Conservation (phyloP, 331 rosid genomes). For the Stylosanthes scabra region DNA sequence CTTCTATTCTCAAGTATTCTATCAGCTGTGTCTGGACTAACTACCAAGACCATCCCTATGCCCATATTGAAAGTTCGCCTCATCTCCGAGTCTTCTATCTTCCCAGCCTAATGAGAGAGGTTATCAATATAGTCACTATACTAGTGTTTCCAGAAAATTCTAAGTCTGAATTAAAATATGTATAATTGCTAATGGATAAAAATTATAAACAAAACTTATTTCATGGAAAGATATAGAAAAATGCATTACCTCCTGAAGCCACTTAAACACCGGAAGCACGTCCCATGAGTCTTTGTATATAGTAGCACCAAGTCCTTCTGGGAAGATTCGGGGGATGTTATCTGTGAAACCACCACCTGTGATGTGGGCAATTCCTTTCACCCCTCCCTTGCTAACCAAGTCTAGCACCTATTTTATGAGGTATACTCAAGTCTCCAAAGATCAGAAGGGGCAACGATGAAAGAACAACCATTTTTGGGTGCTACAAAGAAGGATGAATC, state of each 20-base stretch:
- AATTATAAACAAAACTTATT: not conserved
- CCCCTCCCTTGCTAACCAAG: slow-evolving; percentile 76
- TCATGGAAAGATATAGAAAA: not conserved
- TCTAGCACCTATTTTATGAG: slow-evolving; percentile 70
- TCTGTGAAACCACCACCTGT: slow-evolving; percentile 98
- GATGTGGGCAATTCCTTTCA: slow-evolving; percentile 87
- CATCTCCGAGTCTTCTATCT: slow-evolving; percentile 82
- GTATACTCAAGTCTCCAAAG: not conserved
- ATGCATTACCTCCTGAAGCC: slow-evolving; percentile 89
- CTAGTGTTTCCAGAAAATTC: slow-evolving; percentile 10
- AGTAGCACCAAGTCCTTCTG: slow-evolving; percentile 79
- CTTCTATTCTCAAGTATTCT: slow-evolving; percentile 54
- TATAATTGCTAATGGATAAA: not conserved
- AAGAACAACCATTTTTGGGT: not conserved
- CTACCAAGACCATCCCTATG: slow-evolving; percentile 91
- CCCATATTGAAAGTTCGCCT: slow-evolving; percentile 92
- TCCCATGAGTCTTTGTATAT: slow-evolving; percentile 76
- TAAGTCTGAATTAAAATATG: not conserved
- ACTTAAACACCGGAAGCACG: slow-evolving; percentile 70
- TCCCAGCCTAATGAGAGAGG: slow-evolving; percentile 67
- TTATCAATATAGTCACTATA: not conserved
- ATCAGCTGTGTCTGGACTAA: slow-evolving; percentile 64
- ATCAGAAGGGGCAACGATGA: not conserved
- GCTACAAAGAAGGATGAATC: slow-evolving; percentile 14
- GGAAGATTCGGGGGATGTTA: slow-evolving; percentile 91